Conservation (phyloP, 2,329 filamentous ascomycete genomes). For the Simplicillium aogashimaense region DNA sequence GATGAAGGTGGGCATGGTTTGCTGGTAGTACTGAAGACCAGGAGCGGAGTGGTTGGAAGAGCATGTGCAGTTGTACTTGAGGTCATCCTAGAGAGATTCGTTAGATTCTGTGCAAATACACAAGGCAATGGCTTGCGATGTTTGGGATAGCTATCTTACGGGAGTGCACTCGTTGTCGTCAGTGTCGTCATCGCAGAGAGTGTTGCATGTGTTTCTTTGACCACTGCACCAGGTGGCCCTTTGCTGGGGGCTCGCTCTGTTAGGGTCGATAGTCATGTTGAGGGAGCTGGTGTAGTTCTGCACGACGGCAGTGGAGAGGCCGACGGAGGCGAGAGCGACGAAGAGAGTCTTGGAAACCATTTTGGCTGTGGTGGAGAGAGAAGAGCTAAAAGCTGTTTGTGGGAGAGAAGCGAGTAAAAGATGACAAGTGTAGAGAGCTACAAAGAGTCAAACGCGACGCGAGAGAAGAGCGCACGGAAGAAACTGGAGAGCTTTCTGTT, state of each 20-base stretch:
- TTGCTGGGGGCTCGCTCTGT: slow-evolving; percentile 17
- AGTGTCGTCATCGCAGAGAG: slow-evolving; percentile 31
- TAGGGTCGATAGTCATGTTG: slow-evolving; percentile 30
- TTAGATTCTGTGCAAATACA: slow-evolving; percentile 5
- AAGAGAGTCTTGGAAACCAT: not conserved
- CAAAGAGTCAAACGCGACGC: too few species aligned
- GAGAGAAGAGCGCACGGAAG: too few species aligned
- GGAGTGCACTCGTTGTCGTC: slow-evolving; percentile 32
- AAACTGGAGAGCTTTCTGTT: too few species aligned
- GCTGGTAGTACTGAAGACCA: slow-evolving; percentile 40
- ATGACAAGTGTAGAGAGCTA: too few species aligned
- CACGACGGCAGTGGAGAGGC: slow-evolving; percentile 29
- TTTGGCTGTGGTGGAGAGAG: not conserved
- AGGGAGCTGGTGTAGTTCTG: slow-evolving; percentile 33
- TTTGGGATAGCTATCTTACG: slow-evolving; percentile 25
- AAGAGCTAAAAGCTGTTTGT: not conserved
- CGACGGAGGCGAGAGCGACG: slow-evolving; percentile 32
- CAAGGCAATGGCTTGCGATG: not conserved
- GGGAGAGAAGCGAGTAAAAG: not conserved
- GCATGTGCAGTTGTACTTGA: slow-evolving; percentile 41
- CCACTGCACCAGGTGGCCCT: slow-evolving; percentile 39
- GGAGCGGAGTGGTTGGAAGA: slow-evolving; percentile 34
- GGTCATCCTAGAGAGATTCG: slow-evolving; percentile 20
- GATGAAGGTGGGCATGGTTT: slow-evolving; percentile 43
- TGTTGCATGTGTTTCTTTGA: slow-evolving; percentile 38